A percentile compares a stretch with the other conserved stretches of the same genome.
Evolutionary conservation across 192 early-diverging fungal genomes (phyloP).

Genomic region (Coemansia pectinata): DNA sequence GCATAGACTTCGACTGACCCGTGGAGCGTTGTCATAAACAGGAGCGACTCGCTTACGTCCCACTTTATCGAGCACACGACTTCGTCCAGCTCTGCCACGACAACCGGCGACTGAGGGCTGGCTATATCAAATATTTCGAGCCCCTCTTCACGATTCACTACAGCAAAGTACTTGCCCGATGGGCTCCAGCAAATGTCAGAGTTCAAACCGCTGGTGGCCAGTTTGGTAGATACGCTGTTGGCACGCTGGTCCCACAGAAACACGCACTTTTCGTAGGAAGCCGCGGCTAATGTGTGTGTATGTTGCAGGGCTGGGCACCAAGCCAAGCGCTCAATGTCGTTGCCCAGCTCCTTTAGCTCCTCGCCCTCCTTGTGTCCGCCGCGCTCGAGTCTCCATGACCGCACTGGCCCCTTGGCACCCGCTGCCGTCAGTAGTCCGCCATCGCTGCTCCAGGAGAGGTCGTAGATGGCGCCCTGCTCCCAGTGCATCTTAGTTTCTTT

Average conservation of each 20-base stretch:
- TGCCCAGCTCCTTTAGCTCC: slow-evolving; percentile 28
- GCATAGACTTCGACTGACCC: slow-evolving; percentile 39
- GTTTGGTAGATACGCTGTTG: not conserved
- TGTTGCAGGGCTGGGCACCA: slow-evolving; percentile 32
- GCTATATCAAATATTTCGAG: slow-evolving; percentile 40
- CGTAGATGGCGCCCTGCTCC: slow-evolving; percentile 43
- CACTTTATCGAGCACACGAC: slow-evolving; percentile 22
- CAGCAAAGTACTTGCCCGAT: slow-evolving; percentile 31
- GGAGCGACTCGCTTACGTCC: slow-evolving; percentile 22
- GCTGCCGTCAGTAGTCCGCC: slow-evolving; percentile 41
- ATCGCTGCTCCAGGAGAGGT: slow-evolving; percentile 54
- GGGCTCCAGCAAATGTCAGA: slow-evolving; percentile 44
- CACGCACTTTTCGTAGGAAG: slow-evolving; percentile 34
- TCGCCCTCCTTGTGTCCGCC: slow-evolving; percentile 56
- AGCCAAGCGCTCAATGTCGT: slow-evolving; percentile 33
- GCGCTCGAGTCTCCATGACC: slow-evolving; percentile 43
- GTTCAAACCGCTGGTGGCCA: slow-evolving; percentile 18
- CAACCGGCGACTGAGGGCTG: slow-evolving; percentile 10
- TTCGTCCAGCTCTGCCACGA: slow-evolving; percentile 24
- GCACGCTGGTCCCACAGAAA: slow-evolving; percentile 42
- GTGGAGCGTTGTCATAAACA: slow-evolving; percentile 35
- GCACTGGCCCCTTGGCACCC: slow-evolving; percentile 28
- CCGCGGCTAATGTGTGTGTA: slow-evolving; percentile 27
- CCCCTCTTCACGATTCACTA: slow-evolving; percentile 30
- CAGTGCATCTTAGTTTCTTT: slow-evolving; percentile 45